These are phyloP conservation scores for Calamus simplicifolius DNA, from an alignment of 176 grass and related monocot species.

Conservation along the genomic window DNA sequence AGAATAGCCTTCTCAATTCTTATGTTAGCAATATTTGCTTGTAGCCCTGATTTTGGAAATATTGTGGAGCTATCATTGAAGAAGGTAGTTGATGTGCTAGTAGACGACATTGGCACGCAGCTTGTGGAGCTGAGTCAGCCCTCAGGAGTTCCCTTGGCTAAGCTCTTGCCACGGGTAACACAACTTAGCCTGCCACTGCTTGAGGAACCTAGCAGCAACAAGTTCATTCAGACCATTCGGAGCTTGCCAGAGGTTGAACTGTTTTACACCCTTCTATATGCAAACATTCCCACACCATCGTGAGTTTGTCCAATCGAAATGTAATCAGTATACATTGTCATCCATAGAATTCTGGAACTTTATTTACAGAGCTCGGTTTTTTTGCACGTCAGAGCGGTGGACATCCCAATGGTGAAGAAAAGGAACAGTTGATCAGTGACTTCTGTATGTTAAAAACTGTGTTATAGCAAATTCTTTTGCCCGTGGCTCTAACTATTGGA, in stretches of 20 bases:
- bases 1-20: too few relatives aligned
- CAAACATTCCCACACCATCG: conserved; percentile 41
- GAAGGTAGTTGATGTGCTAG: conserved; percentile 41
- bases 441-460: too few relatives aligned
- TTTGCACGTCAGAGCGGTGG: too few relatives aligned
- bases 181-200: conserved; percentile 61
- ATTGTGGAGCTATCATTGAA: conserved; percentile 72
- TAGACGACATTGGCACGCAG: conserved; percentile 38
- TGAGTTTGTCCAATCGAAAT: too few relatives aligned
- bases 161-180: conserved; percentile 68
- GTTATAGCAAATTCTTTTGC: too few relatives aligned
- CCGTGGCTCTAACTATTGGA: too few relatives aligned
- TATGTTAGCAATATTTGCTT: conserved; percentile 1
- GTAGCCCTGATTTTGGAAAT: conserved; percentile 77
- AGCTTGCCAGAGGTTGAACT: conserved; percentile 74
- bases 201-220: conserved; percentile 82
- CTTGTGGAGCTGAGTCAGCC: conserved; percentile 30
- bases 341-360: too few relatives aligned
- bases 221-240: conserved; percentile 58
- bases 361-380: too few relatives aligned
- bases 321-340: too few relatives aligned
- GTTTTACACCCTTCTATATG: conserved; percentile 87
- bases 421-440: too few relatives aligned
- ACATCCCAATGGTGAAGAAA: too few relatives aligned
- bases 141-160: conserved; percentile 50